Base-by-base conservation (phyloP, 345 rosid species). In the Zanthoxylum bungeanum region DNA sequence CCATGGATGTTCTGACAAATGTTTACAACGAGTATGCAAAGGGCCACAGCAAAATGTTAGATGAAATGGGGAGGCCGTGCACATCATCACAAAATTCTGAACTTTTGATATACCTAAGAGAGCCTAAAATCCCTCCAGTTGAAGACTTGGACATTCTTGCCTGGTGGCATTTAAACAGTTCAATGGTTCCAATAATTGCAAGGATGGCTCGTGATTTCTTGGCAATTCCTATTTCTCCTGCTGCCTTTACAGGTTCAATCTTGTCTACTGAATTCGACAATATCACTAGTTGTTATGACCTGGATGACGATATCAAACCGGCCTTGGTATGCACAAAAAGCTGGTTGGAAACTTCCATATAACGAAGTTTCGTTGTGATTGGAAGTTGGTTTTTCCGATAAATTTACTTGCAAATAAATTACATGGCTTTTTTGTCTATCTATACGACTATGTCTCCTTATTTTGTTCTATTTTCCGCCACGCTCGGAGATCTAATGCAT, bases 201-300 rank as follows among this genome's bases (percentile, higher is more conserved):
- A 57, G 3, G 60, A 46, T 75, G 74, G 74, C 70, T 12, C 46
- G 66, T 4, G 70, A 75, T 36, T 16, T 70, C 22, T 52, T 74
- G 8, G 40, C 64, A 21, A 28, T 58, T 12, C 60, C 79, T 9
- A 16, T 76, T 4, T 49, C 74, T n/a, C 9, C 27, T 10, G 1
- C 31, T 24, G 2, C 30, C 2, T 28, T 21, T 7, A 14, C 0
- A 50, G 24, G 7, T n/a, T n/a, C n/a, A n/a, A n/a, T n/a, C n/a
- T n/a, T n/a, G 25, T 9, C 1, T 0, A 0, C 24, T 50, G 37
- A 16, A 14, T 0, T 57, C 3, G 22, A 17, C 31, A 1, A 31
- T 58, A 17, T 31, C 33, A 1, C 17, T 8, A 2, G 2, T 2
- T 31, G 22, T 31, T 2, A 0, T 2, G 62, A 2, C 21, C 62